Base-by-base conservation (phyloP, 2,329 filamentous ascomycete species). In the Talaromyces sp. region DNA sequence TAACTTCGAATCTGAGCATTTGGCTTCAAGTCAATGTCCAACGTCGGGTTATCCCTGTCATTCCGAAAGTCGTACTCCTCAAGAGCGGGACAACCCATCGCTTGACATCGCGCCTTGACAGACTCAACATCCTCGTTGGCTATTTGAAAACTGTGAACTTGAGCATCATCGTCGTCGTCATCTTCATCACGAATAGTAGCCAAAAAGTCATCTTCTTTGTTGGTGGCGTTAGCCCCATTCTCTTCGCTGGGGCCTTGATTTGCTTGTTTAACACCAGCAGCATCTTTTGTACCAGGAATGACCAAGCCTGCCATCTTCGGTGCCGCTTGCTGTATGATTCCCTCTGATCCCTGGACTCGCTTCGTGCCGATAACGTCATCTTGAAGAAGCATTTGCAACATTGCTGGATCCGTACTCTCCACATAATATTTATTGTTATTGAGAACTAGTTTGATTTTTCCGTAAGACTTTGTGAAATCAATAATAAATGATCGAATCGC, bases 1-100 rank as follows among this genome's bases (percentile, higher is more conserved):
- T 99, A 99, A 78, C 84, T 87, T 70, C 93, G 86, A 70, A 97
- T 97, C 68, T 93, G 89, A 0, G 92, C 93, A 58, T 87, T 87
- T 0, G 93, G 92, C 66, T 89, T 89, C 51, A 97, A 79, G 71
- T 97, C 93, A 65, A 99, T 99, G 58, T 97, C 91, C 36, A 99
- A 79, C 53, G 90, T 96, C 0, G 93, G 84, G 67, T 97, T 99
- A 65, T 85, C 82, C 61, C 89, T 84, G 70, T 99, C 94, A 65
- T 94, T 92, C 59, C 91, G 84, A 73, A 97, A 99, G 72, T 99
- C 94, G 73, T 99, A 99, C 74, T 99, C 94, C 72, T 97, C 92
- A 8, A 97, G 83, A 8, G 96, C 87, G 2, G 94, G 94, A 62
- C 91, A 88, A 25, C 88, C 88, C 53, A 99, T 85, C 46, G 89